These are phyloP conservation scores for Dryas drummondii DNA, from an alignment of 306 rosid genomes.

Conservation along the genomic window DNA sequence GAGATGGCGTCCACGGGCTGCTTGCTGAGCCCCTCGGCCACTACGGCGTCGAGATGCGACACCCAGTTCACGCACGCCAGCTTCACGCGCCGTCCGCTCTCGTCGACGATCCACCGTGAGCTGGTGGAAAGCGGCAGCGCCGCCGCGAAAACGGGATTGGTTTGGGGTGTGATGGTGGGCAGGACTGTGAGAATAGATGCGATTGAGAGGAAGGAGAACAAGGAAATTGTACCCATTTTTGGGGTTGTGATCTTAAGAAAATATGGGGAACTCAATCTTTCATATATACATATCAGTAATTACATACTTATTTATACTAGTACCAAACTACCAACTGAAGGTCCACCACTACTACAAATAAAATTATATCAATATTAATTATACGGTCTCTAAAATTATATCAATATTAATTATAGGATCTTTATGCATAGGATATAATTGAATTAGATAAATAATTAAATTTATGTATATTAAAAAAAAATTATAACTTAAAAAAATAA, in stretches of 20 bases:
- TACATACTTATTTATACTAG: not conserved
- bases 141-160: not conserved
- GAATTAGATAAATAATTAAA: too few relatives aligned
- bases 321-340: not conserved
- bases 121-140: constrained; percentile 56
- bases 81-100: constrained; percentile 68
- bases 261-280: not conserved
- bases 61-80: constrained; percentile 88
- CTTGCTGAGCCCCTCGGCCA: constrained; percentile 87
- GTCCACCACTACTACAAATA: not conserved
- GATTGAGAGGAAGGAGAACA: constrained; percentile 3
- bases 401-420: too few relatives aligned
- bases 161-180: not conserved
- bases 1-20: constrained; percentile 65
- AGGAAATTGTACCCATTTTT: constrained; percentile 17
- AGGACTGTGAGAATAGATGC: not conserved
- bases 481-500: too few relatives aligned
- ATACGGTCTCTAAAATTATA: too few relatives aligned
- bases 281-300: not conserved
- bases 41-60: constrained; percentile 64
- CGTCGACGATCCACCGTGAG: constrained; percentile 76
- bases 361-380: not conserved
- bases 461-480: too few relatives aligned
- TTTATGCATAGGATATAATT: too few relatives aligned
- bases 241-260: not conserved